Conservation (phyloP, 2,329 filamentous ascomycete species). For the Trichoderma atrobrunneum region DNA sequence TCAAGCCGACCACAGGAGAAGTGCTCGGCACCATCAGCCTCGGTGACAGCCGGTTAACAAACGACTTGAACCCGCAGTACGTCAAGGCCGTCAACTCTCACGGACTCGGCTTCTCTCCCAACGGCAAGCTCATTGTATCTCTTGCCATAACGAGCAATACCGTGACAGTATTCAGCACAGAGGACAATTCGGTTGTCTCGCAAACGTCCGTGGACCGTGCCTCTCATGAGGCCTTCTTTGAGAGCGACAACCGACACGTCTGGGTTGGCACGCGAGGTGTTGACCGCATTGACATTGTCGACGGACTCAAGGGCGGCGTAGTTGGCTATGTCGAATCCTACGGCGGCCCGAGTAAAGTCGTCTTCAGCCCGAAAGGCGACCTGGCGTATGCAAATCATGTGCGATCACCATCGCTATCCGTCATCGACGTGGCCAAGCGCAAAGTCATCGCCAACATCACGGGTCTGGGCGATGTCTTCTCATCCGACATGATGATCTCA, state of each 20-base stretch:
- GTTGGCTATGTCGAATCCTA: constrained; percentile 14
- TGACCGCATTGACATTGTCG: constrained; percentile 20
- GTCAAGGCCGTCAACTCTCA: constrained; percentile 19
- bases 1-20: constrained; percentile 18
- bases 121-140: constrained; percentile 20
- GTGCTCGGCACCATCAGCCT: constrained; percentile 21
- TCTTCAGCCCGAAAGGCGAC: constrained; percentile 21
- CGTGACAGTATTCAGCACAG: constrained; percentile 20
- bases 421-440: constrained; percentile 20
- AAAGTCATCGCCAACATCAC: constrained; percentile 6
- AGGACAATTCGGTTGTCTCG: constrained; percentile 20
- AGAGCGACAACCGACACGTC: constrained; percentile 20
- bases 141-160: constrained; percentile 22
- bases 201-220: constrained; percentile 18
- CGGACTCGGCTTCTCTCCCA: constrained; percentile 21
- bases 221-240: constrained; percentile 23
- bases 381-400: constrained; percentile 22
- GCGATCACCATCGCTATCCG: constrained; percentile 17
- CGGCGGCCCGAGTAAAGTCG: constrained; percentile 22
- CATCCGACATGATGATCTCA: constrained; percentile 23
- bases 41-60: constrained; percentile 11
- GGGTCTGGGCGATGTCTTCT: constrained; percentile 17
- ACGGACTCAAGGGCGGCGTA: constrained; percentile 19
- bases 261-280: constrained; percentile 22
- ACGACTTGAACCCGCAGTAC: constrained; percentile 20